A percentile compares a stretch with the other conserved stretches of the same genome.
These are phyloP conservation scores for Fusarium begoniae DNA, from an alignment of 2,329 filamentous ascomycete species.

Conservation along the genomic window DNA sequence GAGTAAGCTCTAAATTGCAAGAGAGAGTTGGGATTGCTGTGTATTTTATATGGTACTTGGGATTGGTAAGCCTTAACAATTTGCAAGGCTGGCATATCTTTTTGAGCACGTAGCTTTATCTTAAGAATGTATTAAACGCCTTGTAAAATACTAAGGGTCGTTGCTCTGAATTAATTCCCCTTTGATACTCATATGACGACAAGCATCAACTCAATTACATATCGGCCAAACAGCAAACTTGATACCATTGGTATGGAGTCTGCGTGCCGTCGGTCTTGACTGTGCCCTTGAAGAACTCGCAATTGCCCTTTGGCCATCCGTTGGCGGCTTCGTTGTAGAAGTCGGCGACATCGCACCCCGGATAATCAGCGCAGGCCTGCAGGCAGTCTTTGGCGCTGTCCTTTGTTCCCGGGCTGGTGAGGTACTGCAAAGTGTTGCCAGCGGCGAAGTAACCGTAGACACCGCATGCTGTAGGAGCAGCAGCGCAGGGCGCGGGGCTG, in stretches of 20 bases:
- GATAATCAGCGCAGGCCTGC: not conserved
- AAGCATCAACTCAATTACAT: not conserved
- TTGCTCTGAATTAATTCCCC: rapidly evolving
- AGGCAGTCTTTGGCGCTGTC: not conserved
- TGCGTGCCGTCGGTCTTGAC: not conserved
- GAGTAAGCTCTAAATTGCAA: not conserved
- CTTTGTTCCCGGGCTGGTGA: not conserved
- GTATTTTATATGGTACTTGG: not conserved
- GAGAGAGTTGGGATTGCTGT: not conserved
- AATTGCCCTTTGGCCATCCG: not conserved
- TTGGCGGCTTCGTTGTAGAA: not conserved
- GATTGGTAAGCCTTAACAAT: rapidly evolving
- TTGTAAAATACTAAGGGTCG: rapidly evolving
- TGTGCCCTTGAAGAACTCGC: not conserved
- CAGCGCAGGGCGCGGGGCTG: not conserved
- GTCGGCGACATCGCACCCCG: not conserved
- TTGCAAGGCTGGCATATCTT: not conserved
- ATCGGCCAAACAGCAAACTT: not conserved
- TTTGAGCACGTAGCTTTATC: not conserved
- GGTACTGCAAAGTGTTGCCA: not conserved
- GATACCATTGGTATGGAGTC: not conserved
- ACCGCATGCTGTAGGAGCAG: not conserved
- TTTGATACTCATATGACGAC: not conserved
- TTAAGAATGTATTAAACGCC: not conserved
- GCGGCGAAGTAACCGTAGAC: not conserved